A percentile compares a stretch with the other conserved stretches of the same genome.
Conservation (phyloP, 2,329 filamentous ascomycete genomes). For the Penicillium sclerotiorum region DNA sequence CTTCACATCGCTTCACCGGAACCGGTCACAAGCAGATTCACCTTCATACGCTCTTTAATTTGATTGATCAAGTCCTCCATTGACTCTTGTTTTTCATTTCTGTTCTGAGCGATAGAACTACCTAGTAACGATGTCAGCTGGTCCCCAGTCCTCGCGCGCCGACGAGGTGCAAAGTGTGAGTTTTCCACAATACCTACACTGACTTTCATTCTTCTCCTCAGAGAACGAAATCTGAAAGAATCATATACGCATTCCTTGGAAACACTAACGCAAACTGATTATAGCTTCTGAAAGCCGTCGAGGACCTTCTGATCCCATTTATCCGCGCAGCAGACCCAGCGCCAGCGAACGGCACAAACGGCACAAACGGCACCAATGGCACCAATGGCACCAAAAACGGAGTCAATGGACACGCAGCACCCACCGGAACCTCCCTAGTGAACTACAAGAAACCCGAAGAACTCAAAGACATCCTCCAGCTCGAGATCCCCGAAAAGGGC, state of each 20-base stretch:
- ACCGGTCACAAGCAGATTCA: too few relatives aligned
- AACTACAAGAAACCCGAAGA: conserved; percentile 63
- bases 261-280: not conserved
- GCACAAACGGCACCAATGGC: conserved; percentile 20
- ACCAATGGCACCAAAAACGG: too few relatives aligned
- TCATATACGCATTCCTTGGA: too few relatives aligned
- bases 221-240: too few relatives aligned
- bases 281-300: conserved; percentile 44
- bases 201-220: too few relatives aligned
- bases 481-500: conserved; percentile 60
- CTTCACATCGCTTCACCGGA: too few relatives aligned
- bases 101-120: too few relatives aligned
- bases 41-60: too few relatives aligned
- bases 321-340: conserved; percentile 44
- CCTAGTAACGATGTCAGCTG: conserved; percentile 7
- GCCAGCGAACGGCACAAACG: not conserved
- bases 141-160: conserved; percentile 37
- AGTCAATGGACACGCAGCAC: conserved; percentile 57
- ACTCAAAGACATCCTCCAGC: conserved; percentile 57
- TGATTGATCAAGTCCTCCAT: too few relatives aligned
- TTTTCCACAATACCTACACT: conserved; percentile 11
- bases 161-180: conserved; percentile 48
- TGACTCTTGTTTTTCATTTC: too few relatives aligned
- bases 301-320: conserved; percentile 49
- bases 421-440: conserved; percentile 63